Conservation (phyloP, 768 basidiomycete genomes). For the Tylopilus rubrobrunneus region DNA sequence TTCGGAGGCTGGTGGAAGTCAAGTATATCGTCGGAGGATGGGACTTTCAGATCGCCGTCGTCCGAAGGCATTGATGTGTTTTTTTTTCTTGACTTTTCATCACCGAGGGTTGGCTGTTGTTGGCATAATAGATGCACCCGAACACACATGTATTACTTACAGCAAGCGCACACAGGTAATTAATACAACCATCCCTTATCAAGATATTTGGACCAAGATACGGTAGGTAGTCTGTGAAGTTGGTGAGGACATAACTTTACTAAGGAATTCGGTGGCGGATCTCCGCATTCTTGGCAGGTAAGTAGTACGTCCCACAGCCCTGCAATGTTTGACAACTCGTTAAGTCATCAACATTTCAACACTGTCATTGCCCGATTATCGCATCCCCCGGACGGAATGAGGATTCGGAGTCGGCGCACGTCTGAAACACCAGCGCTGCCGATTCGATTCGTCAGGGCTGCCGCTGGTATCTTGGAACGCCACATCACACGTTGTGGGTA, state of each 20-base stretch:
- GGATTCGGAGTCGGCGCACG: neutral
- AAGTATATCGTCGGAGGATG: slow-evolving; percentile 80
- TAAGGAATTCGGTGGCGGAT: too few species aligned
- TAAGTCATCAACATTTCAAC: neutral
- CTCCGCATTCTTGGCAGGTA: neutral
- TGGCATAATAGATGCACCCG: slow-evolving; percentile 8
- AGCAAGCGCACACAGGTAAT: slow-evolving; percentile 1
- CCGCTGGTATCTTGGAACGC: neutral
- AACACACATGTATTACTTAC: slow-evolving; percentile 5
- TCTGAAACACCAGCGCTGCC: neutral
- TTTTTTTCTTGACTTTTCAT: neutral
- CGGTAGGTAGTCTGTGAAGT: neutral
- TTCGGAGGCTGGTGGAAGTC: slow-evolving; percentile 75
- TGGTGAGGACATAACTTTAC: too few species aligned
- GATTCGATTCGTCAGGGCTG: neutral
- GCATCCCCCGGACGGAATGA: neutral
- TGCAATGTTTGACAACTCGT: neutral
- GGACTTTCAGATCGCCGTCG: slow-evolving; percentile 86
- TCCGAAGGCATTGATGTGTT: slow-evolving; percentile 55
- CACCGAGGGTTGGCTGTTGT: neutral
- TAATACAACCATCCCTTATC: neutral
- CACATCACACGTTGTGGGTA: too few species aligned
- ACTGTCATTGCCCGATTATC: neutral
- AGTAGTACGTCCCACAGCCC: neutral
- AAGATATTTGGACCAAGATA: neutral